Evolutionary conservation across 2,329 filamentous ascomycete species (phyloP), one percentile per base, ranked within the genome.

Genomic region (Zasmidium citrigriseum): DNA sequence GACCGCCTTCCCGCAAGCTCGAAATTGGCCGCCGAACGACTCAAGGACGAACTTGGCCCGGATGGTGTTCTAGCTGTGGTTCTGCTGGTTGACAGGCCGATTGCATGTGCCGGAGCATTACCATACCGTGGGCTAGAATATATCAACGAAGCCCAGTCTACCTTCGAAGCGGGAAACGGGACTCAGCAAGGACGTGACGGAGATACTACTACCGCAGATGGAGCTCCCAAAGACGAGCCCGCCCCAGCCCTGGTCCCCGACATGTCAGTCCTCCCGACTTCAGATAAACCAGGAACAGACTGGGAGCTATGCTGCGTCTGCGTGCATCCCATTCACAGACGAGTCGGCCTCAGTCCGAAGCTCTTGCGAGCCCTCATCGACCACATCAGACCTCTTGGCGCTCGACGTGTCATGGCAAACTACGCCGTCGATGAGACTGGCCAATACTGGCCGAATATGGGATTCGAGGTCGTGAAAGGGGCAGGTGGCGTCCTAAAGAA

Each of bases 221-320:
- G 18, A 25, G 22, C 49, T 18, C 27, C 49, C 14, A 14, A 29
- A 14, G 27, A 29, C 27, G 27, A 29, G 14, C 27, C 27, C 27
- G 14, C 7, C 27, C 27, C 27, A 7, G 27, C 27, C 27, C 14
- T 16, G 5, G 16, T 41, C 14, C 34, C 34, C 34, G 14, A 41
- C 14, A 7, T 41, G 5, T 41, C 34, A 11, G 18, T 12, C 27
- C 9, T 34, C 23, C 48, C 48, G 11, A 25, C 45, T 24, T 25
- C 52, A 27, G n/a, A 10, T 22, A 29, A 50, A 22, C 34, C 49
- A 34, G 18, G 25, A 44, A 20, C 22, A 4, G 64, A 64, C 49
- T 68, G 64, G 65, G 66, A 70, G 27, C 55, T 68, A 9, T 68
- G 65, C 52, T 70, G 65, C 48, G 66, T 69, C 46, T 69, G 66